A percentile compares a stretch with the other conserved stretches of the same genome.
These are phyloP conservation scores for Neonothopanus nambi DNA, from an alignment of 1,284 basidiomycete genomes.

Conservation along the genomic window DNA sequence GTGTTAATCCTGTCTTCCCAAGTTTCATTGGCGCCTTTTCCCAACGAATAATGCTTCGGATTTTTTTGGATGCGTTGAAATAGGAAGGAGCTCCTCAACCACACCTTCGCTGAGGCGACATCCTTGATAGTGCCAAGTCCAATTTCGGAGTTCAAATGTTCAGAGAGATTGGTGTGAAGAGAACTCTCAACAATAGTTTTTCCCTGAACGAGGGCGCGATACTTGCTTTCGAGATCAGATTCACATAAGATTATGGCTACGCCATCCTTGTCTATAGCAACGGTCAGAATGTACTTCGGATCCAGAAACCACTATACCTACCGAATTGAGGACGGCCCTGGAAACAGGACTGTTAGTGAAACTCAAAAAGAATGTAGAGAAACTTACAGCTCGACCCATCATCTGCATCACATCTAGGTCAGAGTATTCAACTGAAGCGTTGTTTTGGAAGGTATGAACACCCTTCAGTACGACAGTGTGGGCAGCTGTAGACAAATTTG, in stretches of 20 bases:
- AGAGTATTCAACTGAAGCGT: conserved; percentile 68
- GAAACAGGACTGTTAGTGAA: conserved; percentile 3
- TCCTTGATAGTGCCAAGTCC: conserved; percentile 78
- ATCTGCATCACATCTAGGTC: conserved; percentile 86
- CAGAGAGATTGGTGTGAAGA: conserved; percentile 80
- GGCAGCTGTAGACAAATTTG: conserved; percentile 49
- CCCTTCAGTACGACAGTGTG: conserved; percentile 84
- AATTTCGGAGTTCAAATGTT: conserved; percentile 93
- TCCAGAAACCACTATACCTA: conserved; percentile 24
- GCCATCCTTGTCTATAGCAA: conserved; percentile 67
- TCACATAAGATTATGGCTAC: conserved; percentile 82
- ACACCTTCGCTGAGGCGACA: conserved; percentile 68
- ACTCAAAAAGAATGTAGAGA: not conserved
- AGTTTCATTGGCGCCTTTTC: conserved; percentile 55
- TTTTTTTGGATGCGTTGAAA: conserved; percentile 85
- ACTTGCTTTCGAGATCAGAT: conserved; percentile 69
- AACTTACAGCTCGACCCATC: conserved; percentile 77
- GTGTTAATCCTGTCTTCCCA: conserved; percentile 74
- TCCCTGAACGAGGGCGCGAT: conserved; percentile 63
- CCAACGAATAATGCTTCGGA: conserved; percentile 71
- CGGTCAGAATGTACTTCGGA: conserved; percentile 12
- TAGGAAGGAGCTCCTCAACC: conserved; percentile 83
- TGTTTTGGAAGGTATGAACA: conserved; percentile 71
- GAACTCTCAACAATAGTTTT: conserved; percentile 81
- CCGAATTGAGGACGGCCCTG: conserved; percentile 95